These are phyloP conservation scores for Acaromyces ingoldii DNA, from an alignment of 1,284 basidiomycete genomes.

Conservation along the genomic window DNA sequence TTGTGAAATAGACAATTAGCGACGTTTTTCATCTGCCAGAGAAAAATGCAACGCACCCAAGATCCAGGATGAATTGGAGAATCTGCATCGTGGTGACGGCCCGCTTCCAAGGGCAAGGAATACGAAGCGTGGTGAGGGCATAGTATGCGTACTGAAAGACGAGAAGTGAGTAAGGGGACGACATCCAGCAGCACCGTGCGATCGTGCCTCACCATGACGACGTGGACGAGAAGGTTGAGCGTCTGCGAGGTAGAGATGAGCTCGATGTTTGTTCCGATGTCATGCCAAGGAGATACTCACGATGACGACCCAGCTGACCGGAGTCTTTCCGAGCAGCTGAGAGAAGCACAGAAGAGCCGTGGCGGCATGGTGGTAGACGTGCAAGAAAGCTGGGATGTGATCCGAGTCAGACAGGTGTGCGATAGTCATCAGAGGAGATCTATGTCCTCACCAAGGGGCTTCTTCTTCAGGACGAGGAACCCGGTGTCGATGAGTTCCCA, in stretches of 20 bases:
- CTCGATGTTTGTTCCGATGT: background rate
- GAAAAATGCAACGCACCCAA: background rate
- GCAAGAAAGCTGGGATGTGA: slow-evolving; percentile 16
- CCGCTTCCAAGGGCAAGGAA: slow-evolving; percentile 71
- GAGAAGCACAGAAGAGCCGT: slow-evolving; percentile 16
- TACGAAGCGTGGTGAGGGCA: slow-evolving; percentile 38
- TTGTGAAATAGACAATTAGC: slow-evolving; percentile 15
- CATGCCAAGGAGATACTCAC: background rate
- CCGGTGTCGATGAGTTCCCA: slow-evolving; percentile 12
- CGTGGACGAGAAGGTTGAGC: slow-evolving; percentile 90
- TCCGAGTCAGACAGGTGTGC: too few species aligned
- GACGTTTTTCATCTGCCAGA: slow-evolving; percentile 9
- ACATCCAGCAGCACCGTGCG: background rate
- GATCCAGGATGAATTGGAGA: slow-evolving; percentile 42
- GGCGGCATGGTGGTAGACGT: slow-evolving; percentile 19
- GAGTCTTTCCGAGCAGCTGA: slow-evolving; percentile 13
- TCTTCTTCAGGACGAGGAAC: slow-evolving; percentile 16
- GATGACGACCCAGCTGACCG: slow-evolving; percentile 16
- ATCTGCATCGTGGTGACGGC: slow-evolving; percentile 95
- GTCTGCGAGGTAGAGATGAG: background rate
- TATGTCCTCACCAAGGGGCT: too few species aligned
- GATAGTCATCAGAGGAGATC: too few species aligned
- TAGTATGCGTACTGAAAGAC: slow-evolving; percentile 37
- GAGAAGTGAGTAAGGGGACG: background rate
- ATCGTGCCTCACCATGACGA: slow-evolving; percentile 65